Evolutionary conservation across 2,329 filamentous ascomycete genomes (phyloP), one percentile per base, ranked within the genome.

Genomic region (Blastomyces parvus): DNA sequence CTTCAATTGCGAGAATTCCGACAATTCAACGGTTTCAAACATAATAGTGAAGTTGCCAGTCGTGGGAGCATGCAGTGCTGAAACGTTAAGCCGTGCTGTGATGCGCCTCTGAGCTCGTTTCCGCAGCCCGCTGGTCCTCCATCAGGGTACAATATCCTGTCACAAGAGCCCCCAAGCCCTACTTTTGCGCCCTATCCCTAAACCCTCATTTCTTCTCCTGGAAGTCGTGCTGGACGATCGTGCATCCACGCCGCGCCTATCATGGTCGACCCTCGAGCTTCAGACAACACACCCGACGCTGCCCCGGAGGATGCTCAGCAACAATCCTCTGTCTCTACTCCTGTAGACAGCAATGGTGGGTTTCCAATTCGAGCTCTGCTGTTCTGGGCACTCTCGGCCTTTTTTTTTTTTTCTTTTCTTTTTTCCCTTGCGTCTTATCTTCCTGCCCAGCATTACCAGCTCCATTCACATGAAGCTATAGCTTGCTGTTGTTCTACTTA

Each of bases 171-270:
- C 42, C 66, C 65, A 70, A 78, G 75, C 76, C 76, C 76, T 78
- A 78, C 71, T 69, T 69, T 68, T 71, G 74, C 75, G 76, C 76
- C 76, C 76, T 78, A 77, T 69, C 76, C 76, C 76, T 78, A 78
- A 78, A 74, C 76, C 76, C 76, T 78, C 71, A 78, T 78, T 78
- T 77, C 76, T 78, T 69, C 73, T 78, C 75, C 73, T 71, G 76
- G 76, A 77, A 75, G 71, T 70, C 70, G 66, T 33, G 4, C 62
- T 53, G 50, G 62, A 69, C 64, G 60, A 69, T 64, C 65, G 64
- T 63, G 66, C 68, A 67, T 64, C 66, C 63, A 66, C 63, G 64
- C 67, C 65, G 65, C 66, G 60, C 64, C 69, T 67, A 68, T 59
- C 62, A 76, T 77, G 74, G 71, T 71, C 65, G 71, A 73, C 66